A percentile compares a stretch with the other conserved stretches of the same genome.
These are phyloP conservation scores for Pisolithus tinctorius DNA, from an alignment of 768 basidiomycete species.

Conservation along the genomic window DNA sequence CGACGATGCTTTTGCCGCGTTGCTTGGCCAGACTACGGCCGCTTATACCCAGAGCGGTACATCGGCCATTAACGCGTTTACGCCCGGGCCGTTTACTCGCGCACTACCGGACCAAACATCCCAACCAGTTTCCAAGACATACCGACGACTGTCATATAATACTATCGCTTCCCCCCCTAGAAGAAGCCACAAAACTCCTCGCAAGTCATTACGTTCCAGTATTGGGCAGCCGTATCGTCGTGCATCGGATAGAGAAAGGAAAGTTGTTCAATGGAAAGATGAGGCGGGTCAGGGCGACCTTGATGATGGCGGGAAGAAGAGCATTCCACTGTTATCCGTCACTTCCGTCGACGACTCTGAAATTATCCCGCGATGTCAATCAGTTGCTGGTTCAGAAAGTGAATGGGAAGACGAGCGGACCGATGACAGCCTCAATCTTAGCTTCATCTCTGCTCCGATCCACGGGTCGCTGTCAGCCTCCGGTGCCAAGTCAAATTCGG, in stretches of 20 bases:
- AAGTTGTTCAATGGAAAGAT: slow-evolving; percentile 84
- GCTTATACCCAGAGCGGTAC: slow-evolving; percentile 40
- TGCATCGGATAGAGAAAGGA: slow-evolving; percentile 60
- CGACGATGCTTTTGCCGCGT: slow-evolving; percentile 57
- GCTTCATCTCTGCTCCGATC: slow-evolving; percentile 32
- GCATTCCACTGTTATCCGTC: slow-evolving; percentile 15
- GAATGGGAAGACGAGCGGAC: slow-evolving; percentile 91
- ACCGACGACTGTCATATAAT: slow-evolving; percentile 39
- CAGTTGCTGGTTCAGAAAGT: slow-evolving; percentile 65
- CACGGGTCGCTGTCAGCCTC: slow-evolving; percentile 31
- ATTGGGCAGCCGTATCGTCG: slow-evolving; percentile 54
- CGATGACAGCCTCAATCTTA: slow-evolving; percentile 65
- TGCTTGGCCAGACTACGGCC: slow-evolving; percentile 64
- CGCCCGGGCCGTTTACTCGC: slow-evolving; percentile 39
- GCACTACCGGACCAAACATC: slow-evolving; percentile 44
- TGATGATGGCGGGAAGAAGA: slow-evolving; percentile 48
- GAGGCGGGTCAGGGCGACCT: slow-evolving; percentile 79
- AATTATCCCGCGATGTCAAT: slow-evolving; percentile 28
- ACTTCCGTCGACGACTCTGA: slow-evolving; percentile 33
- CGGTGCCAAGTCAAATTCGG: slow-evolving; percentile 7
- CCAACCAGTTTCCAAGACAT: slow-evolving; percentile 33
- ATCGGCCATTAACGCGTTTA: slow-evolving; percentile 42
- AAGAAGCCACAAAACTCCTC: slow-evolving; percentile 51
- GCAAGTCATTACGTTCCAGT: slow-evolving; percentile 68
- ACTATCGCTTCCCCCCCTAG: slow-evolving; percentile 40